Evolutionary conservation across 2,329 filamentous ascomycete genomes (phyloP).

Genomic region (Colletotrichum orbiculare): DNA sequence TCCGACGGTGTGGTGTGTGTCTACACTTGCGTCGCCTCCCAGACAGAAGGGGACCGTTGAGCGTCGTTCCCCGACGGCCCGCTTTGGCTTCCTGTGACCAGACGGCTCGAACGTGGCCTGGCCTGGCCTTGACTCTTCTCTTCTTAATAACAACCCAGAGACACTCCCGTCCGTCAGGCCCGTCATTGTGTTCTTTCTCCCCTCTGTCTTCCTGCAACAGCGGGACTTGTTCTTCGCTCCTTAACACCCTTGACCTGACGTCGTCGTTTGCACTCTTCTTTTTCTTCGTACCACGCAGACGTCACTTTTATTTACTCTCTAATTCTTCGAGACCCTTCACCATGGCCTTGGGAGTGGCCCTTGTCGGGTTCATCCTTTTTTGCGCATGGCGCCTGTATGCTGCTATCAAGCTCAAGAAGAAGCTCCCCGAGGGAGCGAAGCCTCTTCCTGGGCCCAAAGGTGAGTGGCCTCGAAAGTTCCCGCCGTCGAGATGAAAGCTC

Average conservation of each 20-base stretch:
- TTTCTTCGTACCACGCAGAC: not conserved
- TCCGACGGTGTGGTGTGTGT: slow-evolving; percentile 13
- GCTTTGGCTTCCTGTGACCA: slow-evolving; percentile 27
- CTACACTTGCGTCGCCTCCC: slow-evolving; percentile 5
- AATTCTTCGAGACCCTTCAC: slow-evolving; percentile 7
- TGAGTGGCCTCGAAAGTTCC: slow-evolving; percentile 25
- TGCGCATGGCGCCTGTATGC: slow-evolving; percentile 33
- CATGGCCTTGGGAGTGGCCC: slow-evolving; percentile 33
- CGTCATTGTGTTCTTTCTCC: slow-evolving; percentile 19
- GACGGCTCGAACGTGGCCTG: slow-evolving; percentile 25
- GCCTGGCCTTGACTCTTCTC: slow-evolving; percentile 27
- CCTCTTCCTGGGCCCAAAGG: slow-evolving; percentile 45
- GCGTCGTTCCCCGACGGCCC: slow-evolving; percentile 33
- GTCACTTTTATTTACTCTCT: not conserved
- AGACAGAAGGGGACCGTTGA: slow-evolving; percentile 29
- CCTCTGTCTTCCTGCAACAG: slow-evolving; percentile 27
- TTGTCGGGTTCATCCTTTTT: slow-evolving; percentile 32
- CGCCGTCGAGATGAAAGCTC: slow-evolving; percentile 14
- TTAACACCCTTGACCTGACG: slow-evolving; percentile 18
- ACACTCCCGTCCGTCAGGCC: slow-evolving; percentile 22
- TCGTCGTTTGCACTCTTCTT: slow-evolving; percentile 1
- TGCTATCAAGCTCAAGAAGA: slow-evolving; percentile 35
- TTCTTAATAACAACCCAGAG: slow-evolving; percentile 35
- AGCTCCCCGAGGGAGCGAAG: slow-evolving; percentile 41
- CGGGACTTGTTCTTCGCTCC: slow-evolving; percentile 25